These are phyloP conservation scores for Chenopodium berlandieri DNA, from an alignment of 148 eudicot genomes.

Conservation along the genomic window DNA sequence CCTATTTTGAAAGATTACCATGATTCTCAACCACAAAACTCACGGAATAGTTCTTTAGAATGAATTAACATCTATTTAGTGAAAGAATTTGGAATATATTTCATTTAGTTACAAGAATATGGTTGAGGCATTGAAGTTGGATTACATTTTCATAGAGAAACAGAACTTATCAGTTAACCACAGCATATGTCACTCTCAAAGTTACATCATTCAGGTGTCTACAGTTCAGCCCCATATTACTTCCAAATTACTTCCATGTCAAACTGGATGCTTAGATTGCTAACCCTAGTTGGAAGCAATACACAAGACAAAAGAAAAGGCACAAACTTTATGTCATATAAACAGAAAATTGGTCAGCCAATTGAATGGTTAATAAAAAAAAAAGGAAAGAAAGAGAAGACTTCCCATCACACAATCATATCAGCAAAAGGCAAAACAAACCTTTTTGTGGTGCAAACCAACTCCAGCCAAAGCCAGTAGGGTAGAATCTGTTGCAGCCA, in stretches of 20 bases:
- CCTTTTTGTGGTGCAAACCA: constrained; percentile 89
- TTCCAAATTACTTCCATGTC: neutral
- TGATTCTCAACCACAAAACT: neutral
- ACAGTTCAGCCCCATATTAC: neutral
- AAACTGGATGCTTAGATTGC: neutral
- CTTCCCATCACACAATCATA: constrained; percentile 8
- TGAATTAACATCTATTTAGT: neutral
- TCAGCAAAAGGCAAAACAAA: constrained; percentile 22
- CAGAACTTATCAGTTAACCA: neutral
- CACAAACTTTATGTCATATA: neutral
- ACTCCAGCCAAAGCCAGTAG: constrained; percentile 88
- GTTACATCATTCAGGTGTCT: neutral
- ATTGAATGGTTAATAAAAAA: neutral
- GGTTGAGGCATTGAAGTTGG: neutral
- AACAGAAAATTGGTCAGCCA: neutral
- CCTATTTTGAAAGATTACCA: too few relatives aligned
- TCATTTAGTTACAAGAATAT: neutral
- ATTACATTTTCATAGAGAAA: neutral
- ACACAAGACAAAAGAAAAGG: neutral
- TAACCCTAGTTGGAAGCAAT: neutral
- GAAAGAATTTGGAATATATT: neutral
- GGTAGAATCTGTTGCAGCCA: constrained; percentile 95
- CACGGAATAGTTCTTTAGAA: too few relatives aligned
- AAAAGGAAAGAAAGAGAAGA: too few relatives aligned
- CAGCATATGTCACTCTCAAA: neutral